phyloP scores from a whole-genome alignment of 1,284 basidiomycete genomes.

The Cryptococcus jaspeensis region DNA sequence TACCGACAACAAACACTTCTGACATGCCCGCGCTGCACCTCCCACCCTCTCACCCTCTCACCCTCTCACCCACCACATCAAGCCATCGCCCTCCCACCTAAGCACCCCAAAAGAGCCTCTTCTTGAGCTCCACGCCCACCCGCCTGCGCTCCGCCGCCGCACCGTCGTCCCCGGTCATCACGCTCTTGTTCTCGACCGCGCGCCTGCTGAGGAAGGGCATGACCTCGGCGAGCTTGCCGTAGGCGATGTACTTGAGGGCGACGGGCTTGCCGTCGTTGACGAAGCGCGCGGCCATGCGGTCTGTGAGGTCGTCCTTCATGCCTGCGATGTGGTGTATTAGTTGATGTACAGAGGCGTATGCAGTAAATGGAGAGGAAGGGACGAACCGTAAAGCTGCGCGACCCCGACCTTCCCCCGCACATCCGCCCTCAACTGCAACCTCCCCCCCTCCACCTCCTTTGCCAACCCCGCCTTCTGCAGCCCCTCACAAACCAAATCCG shows the following conservation, averaged over 20 bases:
- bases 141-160: conserved; percentile 60
- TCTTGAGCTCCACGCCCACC: conserved; percentile 58
- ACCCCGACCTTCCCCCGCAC: conserved; percentile 68
- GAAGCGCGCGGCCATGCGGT: conserved; percentile 63
- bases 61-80: no score
- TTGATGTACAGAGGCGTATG: neutral
- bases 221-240: conserved; percentile 72
- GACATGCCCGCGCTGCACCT: no score
- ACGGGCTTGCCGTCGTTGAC: conserved; percentile 61
- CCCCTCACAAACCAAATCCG: conserved; percentile 62
- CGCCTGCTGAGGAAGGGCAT: conserved; percentile 72
- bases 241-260: conserved; percentile 80
- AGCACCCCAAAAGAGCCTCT: conserved; percentile 49
- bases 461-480: conserved; percentile 64
- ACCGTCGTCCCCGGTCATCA: conserved; percentile 61
- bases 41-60: no score
- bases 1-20: no score
- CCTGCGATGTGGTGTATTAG: conserved; percentile 53
- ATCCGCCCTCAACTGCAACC: conserved; percentile 53
- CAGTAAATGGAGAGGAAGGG: no score
- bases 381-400: conserved; percentile 76
- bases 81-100: no score
- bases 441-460: conserved; percentile 6
- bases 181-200: conserved; percentile 74
- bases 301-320: conserved; percentile 78